A percentile compares a stretch with the other conserved stretches of the same genome.
These are phyloP conservation scores for Coemansia nantahalensis DNA, from an alignment of 192 early-diverging fungal species.

Conservation along the genomic window DNA sequence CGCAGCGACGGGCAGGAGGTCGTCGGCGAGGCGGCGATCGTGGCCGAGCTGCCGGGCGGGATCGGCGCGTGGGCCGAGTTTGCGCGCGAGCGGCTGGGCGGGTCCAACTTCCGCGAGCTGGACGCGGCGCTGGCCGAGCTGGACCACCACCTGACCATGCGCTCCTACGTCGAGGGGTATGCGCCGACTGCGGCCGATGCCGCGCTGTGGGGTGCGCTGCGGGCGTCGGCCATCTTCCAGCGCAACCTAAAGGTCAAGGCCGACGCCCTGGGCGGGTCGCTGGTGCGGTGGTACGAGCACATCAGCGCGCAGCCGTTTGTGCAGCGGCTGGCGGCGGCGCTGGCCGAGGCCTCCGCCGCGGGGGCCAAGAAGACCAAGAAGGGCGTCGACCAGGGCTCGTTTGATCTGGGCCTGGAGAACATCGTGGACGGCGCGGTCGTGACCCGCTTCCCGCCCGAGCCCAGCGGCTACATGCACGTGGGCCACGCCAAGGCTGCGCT, in stretches of 20 bases:
- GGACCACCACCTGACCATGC: conserved; percentile 80
- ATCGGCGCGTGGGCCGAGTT: conserved; percentile 71
- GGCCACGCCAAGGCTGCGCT: conserved; percentile 99
- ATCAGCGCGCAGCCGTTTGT: conserved; percentile 61
- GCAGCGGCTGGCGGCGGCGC: conserved; percentile 33
- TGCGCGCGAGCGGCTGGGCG: conserved; percentile 59
- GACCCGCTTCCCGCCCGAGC: conserved; percentile 98
- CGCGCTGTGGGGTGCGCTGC: conserved; percentile 84
- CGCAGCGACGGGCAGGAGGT: conserved; percentile 3
- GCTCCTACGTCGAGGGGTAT: conserved; percentile 82
- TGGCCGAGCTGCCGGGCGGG: conserved; percentile 7
- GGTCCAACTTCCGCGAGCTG: conserved; percentile 68
- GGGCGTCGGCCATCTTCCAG: conserved; percentile 74
- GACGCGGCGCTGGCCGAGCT: conserved; percentile 65
- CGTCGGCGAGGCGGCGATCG: conserved; percentile 12
- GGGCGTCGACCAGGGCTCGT: conserved; percentile 80
- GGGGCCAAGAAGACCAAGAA: conserved; percentile 21
- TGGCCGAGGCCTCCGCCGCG: conserved; percentile 6
- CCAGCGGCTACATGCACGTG: conserved; percentile 97
- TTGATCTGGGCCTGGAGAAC: conserved; percentile 85
- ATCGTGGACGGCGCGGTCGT: conserved; percentile 87
- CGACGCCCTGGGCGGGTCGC: conserved; percentile 61
- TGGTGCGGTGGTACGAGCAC: conserved; percentile 81
- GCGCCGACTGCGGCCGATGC: conserved; percentile 74
- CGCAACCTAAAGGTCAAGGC: conserved; percentile 68